Evolutionary conservation across 192 early-diverging fungal species (phyloP).

Genomic region (Entomortierella parvispora): DNA sequence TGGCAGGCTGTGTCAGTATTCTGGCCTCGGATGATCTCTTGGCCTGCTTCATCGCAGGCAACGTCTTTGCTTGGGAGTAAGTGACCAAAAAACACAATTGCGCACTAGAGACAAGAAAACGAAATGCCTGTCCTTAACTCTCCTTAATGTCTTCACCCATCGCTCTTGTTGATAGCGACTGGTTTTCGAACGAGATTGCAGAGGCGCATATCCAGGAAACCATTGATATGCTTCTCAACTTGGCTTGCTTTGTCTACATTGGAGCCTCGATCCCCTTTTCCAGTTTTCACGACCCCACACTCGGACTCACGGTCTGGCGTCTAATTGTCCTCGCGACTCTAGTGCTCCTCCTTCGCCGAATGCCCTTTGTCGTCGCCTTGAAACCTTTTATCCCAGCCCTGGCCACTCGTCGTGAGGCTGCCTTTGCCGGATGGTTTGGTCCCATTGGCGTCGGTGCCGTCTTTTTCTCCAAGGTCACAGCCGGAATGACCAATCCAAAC

Average conservation of each 20-base stretch:
- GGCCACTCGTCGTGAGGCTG: conserved; percentile 72
- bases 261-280: conserved; percentile 83
- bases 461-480: conserved; percentile 54
- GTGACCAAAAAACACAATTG: not conserved
- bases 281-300: conserved; percentile 59
- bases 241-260: conserved; percentile 91
- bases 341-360: conserved; percentile 74
- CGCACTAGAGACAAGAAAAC: not conserved
- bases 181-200: conserved; percentile 83
- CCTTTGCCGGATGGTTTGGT: conserved; percentile 92
- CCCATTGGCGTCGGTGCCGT: conserved; percentile 75
- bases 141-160: not conserved
- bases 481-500: conserved; percentile 23
- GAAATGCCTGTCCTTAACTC: not conserved
- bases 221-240: conserved; percentile 84
- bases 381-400: conserved; percentile 74
- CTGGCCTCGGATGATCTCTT: conserved; percentile 73
- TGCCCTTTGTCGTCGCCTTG: conserved; percentile 71
- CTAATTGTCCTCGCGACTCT: conserved; percentile 64
- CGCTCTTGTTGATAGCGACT: too few species aligned
- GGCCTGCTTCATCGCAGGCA: conserved; percentile 74
- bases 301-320: conserved; percentile 71
- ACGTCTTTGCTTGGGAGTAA: conserved; percentile 80
- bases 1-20: conserved; percentile 69
- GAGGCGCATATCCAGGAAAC: conserved; percentile 86